These are phyloP conservation scores for Linum usitatissimum DNA, from an alignment of 345 rosid species.

Conservation along the genomic window DNA sequence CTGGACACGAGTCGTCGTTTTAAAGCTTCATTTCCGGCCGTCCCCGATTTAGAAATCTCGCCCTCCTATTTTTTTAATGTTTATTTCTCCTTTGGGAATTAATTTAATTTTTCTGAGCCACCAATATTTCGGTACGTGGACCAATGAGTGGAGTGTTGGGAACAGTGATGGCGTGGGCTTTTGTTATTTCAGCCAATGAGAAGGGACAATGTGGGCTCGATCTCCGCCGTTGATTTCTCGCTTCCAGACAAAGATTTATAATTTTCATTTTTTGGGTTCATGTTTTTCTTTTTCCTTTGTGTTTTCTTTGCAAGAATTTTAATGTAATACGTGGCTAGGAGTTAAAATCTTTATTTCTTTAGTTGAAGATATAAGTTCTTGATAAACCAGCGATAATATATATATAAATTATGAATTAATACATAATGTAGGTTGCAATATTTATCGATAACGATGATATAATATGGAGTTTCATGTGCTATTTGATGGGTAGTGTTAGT, in stretches of 20 bases:
- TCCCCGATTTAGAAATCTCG: slow-evolving; percentile 1
- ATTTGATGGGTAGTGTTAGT: too few species aligned
- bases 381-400: too few species aligned
- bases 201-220: slow-evolving; percentile 24
- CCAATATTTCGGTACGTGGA: slow-evolving; percentile 38
- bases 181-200: slow-evolving; percentile 32
- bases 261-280: too few species aligned
- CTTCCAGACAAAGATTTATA: slow-evolving; percentile 17
- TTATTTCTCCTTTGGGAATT: background rate
- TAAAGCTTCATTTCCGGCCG: slow-evolving; percentile 26
- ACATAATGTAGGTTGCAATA: too few species aligned
- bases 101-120: slow-evolving; percentile 8
- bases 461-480: too few species aligned
- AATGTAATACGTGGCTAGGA: too few species aligned
- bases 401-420: too few species aligned
- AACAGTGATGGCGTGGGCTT: slow-evolving; percentile 14
- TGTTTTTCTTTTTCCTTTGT: too few species aligned
- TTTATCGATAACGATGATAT: too few species aligned
- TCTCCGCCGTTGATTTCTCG: slow-evolving; percentile 23
- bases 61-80: slow-evolving; percentile 2
- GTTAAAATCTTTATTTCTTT: too few species aligned
- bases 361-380: too few species aligned
- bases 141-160: slow-evolving; percentile 25
- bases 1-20: slow-evolving; percentile 57
- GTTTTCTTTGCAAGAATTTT: too few species aligned